Conservation (phyloP, 768 basidiomycete genomes). For the Pisolithus tinctorius region DNA sequence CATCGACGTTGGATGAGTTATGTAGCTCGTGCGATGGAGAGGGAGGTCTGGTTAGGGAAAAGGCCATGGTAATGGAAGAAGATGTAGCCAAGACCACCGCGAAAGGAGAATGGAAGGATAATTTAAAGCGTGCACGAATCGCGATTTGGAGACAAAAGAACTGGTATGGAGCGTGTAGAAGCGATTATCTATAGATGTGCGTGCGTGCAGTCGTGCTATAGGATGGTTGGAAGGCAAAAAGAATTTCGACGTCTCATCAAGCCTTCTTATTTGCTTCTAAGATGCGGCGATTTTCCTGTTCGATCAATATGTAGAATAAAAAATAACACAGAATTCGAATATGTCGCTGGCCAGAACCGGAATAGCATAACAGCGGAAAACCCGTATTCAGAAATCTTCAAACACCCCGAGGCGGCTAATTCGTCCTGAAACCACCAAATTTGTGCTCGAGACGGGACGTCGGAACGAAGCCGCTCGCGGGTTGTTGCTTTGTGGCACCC, state of each 20-base stretch:
- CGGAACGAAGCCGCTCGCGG: too few relatives aligned
- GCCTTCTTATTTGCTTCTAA: neutral
- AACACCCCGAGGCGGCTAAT: too few relatives aligned
- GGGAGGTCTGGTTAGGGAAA: conserved; percentile 28
- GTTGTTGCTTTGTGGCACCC: too few relatives aligned
- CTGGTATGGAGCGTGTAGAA: neutral
- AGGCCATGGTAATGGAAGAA: conserved; percentile 24
- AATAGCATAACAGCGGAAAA: neutral
- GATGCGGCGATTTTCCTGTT: neutral
- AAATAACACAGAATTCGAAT: neutral
- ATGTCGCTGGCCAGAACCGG: neutral
- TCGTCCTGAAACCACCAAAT: too few relatives aligned
- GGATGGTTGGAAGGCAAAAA: neutral
- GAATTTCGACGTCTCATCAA: neutral
- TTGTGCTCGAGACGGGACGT: too few relatives aligned
- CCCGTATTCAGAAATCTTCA: neutral
- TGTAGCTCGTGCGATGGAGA: conserved; percentile 25
- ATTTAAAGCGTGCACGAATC: neutral
- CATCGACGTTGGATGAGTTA: conserved; percentile 24
- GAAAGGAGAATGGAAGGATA: neutral
- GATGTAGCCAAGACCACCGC: neutral
- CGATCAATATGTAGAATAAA: neutral
- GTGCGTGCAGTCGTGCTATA: neutral
- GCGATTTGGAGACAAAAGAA: neutral
- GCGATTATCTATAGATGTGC: neutral